Conservation (phyloP, 2,329 filamentous ascomycete species). For the Fusarium illudens region DNA sequence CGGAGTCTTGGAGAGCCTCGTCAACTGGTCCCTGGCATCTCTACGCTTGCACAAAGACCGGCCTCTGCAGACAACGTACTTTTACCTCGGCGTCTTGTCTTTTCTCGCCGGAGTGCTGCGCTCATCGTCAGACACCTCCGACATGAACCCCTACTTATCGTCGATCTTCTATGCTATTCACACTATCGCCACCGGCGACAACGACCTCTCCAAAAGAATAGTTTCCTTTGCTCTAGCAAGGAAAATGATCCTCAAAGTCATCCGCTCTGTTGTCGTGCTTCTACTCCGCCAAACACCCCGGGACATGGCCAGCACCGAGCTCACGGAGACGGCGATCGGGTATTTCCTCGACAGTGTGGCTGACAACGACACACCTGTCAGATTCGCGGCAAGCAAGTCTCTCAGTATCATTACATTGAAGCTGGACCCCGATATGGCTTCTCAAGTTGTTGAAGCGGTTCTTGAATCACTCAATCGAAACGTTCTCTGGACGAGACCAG, state of each 20-base stretch:
- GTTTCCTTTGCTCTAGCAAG: conserved; percentile 79
- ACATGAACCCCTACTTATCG: conserved; percentile 73
- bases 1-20: conserved; percentile 72
- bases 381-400: conserved; percentile 90
- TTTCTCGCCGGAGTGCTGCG: conserved; percentile 79
- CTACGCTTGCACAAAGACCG: conserved; percentile 57
- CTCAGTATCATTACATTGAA: conserved; percentile 87
- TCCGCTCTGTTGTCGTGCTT: conserved; percentile 76
- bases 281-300: conserved; percentile 62
- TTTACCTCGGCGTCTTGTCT: conserved; percentile 79
- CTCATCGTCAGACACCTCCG: conserved; percentile 74
- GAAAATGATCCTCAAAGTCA: conserved; percentile 85
- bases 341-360: conserved; percentile 79
- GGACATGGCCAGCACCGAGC: conserved; percentile 56
- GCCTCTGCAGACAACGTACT: conserved; percentile 67
- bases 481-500: conserved; percentile 60
- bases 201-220: conserved; percentile 61
- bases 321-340: conserved; percentile 83
- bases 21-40: conserved; percentile 73
- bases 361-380: conserved; percentile 90
- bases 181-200: conserved; percentile 62
- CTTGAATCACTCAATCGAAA: conserved; percentile 72
- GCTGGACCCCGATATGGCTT: conserved; percentile 80
- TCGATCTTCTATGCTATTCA: conserved; percentile 73
- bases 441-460: conserved; percentile 87